Percentiles rank a stretch among this genome's conserved stretches.
phyloP scores from a whole-genome alignment of 768 basidiomycete genomes.

The Lentinula raphanica region DNA sequence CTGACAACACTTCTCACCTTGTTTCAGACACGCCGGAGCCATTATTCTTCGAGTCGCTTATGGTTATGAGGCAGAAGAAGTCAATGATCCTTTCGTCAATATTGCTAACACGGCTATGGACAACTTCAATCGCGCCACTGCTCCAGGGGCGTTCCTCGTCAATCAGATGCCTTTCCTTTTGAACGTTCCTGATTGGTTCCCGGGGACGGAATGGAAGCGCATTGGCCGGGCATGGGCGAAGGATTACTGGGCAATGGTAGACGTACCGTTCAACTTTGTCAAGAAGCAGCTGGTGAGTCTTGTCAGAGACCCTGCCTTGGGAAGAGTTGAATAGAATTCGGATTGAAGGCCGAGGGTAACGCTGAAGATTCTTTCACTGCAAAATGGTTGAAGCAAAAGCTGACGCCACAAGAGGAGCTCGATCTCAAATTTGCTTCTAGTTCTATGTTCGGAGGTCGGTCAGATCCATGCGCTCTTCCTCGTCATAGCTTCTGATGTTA shows the following conservation, averaged over 20 bases:
- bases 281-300: constrained; percentile 30
- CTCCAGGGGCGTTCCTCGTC: constrained; percentile 11
- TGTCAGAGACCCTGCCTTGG: no score
- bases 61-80: constrained; percentile 9
- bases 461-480: no score
- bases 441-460: constrained; percentile 16
- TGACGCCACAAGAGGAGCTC: constrained; percentile 11
- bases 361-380: constrained; percentile 12
- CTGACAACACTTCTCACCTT: not conserved
- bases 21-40: constrained; percentile 11
- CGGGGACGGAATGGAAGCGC: constrained; percentile 32
- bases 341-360: constrained; percentile 11
- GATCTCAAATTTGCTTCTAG: constrained; percentile 15
- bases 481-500: not conserved
- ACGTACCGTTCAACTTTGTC: constrained; percentile 28
- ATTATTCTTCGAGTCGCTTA: constrained; percentile 12
- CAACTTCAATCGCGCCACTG: constrained; percentile 6
- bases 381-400: constrained; percentile 9
- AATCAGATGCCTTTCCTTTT: constrained; percentile 22
- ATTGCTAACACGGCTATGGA: constrained; percentile 10
- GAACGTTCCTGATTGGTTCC: constrained; percentile 33
- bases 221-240: constrained; percentile 25
- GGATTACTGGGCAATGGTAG: constrained; percentile 25
- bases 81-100: constrained; percentile 10
- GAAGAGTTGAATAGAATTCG: no score